phyloP scores from a whole-genome alignment of 2,329 filamentous ascomycete genomes.

The Penicillium italicum region DNA sequence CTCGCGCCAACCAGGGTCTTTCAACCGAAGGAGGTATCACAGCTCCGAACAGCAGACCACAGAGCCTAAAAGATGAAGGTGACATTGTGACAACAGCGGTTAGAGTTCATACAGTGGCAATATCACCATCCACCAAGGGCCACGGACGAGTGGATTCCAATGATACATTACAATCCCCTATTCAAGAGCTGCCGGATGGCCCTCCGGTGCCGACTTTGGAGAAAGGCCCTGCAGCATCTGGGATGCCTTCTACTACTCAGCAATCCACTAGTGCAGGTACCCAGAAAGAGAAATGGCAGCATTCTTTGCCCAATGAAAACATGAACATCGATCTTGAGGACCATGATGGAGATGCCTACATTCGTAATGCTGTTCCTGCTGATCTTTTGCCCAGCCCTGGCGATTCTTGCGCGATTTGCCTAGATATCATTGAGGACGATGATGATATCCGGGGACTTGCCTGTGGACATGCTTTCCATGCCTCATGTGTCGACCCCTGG shows the following conservation, averaged over 20 bases:
- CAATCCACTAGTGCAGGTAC: conserved; percentile 5
- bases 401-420: conserved; percentile 93
- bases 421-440: conserved; percentile 89
- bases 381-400: conserved; percentile 78
- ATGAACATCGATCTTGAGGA: conserved; percentile 61
- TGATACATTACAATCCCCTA: conserved; percentile 11
- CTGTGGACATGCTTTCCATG: conserved; percentile 98
- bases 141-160: conserved; percentile 18
- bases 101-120: conserved; percentile 20
- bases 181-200: conserved; percentile 14
- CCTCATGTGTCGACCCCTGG: conserved; percentile 93
- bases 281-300: conserved; percentile 23
- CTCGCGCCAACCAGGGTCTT: conserved; percentile 76
- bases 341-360: conserved; percentile 68
- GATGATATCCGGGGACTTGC: conserved; percentile 91
- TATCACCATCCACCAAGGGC: conserved; percentile 20
- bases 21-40: conserved; percentile 81
- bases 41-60: conserved; percentile 64
- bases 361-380: conserved; percentile 74
- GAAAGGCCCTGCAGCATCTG: conserved; percentile 10
- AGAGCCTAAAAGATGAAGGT: conserved; percentile 67
- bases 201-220: conserved; percentile 10
- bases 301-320: conserved; percentile 39
- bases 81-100: conserved; percentile 29
- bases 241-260: neutral